Conservation (phyloP, 805 yeast genomes). For the Huiozyma naganishii region DNA sequence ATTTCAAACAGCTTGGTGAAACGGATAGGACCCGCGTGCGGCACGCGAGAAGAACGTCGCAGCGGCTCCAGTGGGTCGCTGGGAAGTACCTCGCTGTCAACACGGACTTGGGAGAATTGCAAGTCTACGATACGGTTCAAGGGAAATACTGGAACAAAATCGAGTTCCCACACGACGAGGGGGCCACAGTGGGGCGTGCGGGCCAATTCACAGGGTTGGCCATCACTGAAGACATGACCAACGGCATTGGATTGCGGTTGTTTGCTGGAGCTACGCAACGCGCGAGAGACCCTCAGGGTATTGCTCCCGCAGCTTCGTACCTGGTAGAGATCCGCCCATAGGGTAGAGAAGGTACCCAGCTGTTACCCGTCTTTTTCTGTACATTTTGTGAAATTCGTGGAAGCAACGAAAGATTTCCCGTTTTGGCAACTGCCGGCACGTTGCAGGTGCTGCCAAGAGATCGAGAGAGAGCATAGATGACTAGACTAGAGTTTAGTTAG, state of each 20-base stretch:
- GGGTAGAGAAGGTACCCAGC: no score
- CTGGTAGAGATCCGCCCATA: no score
- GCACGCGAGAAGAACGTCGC: constrained; percentile 18
- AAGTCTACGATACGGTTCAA: constrained; percentile 11
- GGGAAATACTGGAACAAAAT: constrained; percentile 20
- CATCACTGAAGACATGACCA: constrained; percentile 16
- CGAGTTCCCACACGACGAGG: constrained; percentile 7
- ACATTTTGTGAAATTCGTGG: no score
- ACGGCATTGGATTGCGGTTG: constrained; percentile 17
- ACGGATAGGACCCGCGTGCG: constrained; percentile 15
- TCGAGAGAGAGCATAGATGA: no score
- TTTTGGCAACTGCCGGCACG: no score
- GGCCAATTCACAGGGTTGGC: constrained; percentile 17
- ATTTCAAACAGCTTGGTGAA: constrained; percentile 13
- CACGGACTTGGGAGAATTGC: constrained; percentile 21
- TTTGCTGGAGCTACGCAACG: constrained; percentile 6
- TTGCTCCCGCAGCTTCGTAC: no score
- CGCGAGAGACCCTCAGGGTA: no score
- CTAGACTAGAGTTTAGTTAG: no score
- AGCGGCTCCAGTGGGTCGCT: constrained; percentile 12
- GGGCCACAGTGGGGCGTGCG: constrained; percentile 2
- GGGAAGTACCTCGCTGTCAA: constrained; percentile 14
- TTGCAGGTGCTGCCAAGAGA: no score
- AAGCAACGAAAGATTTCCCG: no score
- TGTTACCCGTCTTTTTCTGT: no score